Percentiles rank a stretch among this genome's conserved stretches.
These are phyloP conservation scores for Rosa rugosa DNA, from an alignment of 306 rosid species.

Conservation along the genomic window DNA sequence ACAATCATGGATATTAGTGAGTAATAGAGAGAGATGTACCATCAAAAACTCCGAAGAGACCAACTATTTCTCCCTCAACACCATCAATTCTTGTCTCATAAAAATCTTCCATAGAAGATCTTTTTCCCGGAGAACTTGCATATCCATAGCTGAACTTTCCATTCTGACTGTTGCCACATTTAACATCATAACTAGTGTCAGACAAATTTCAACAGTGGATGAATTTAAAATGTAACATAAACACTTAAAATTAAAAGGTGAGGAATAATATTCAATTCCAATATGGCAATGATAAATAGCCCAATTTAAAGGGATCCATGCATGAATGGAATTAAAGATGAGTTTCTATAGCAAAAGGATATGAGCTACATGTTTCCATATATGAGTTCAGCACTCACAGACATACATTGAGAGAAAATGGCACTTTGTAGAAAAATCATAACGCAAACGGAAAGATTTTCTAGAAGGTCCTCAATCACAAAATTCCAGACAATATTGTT, in stretches of 20 bases:
- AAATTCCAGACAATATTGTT: background rate
- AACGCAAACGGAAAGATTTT: background rate
- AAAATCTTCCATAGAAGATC: conserved; percentile 96
- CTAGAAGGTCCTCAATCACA: background rate
- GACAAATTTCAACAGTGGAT: conserved; percentile 17
- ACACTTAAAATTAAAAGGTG: conserved; percentile 2
- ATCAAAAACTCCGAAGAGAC: conserved; percentile 96
- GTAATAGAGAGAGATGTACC: conserved; percentile 44
- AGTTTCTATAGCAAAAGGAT: background rate
- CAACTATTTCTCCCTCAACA: conserved; percentile 84
- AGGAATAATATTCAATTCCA: background rate
- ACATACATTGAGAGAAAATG: background rate
- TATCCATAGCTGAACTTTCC: conserved; percentile 94
- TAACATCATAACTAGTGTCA: conserved; percentile 30
- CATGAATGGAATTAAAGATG: background rate
- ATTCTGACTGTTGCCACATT: conserved; percentile 60
- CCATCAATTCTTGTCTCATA: conserved; percentile 96
- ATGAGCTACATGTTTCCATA: background rate
- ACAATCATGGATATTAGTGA: background rate
- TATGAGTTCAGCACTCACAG: background rate
- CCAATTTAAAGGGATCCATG: conserved; percentile 5
- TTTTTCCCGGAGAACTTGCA: conserved; percentile 89
- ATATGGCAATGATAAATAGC: background rate
- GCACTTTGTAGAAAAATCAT: background rate
- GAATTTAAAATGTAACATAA: conserved; percentile 14